These are phyloP conservation scores for Cicer yamashitae DNA, from an alignment of 306 rosid genomes.

Conservation along the genomic window DNA sequence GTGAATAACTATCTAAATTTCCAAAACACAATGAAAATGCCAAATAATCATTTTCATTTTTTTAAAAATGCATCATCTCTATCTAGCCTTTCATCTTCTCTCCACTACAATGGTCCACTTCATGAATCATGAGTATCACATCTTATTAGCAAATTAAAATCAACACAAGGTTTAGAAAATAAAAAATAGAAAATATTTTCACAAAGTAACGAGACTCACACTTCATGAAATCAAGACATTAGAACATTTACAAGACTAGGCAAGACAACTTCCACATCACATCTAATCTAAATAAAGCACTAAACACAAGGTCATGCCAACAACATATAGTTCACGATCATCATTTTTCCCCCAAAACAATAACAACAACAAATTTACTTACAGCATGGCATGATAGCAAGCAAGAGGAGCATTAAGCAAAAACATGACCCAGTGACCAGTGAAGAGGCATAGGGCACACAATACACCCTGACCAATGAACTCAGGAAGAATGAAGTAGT, in stretches of 20 bases:
- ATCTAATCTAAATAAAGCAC: slow-evolving; percentile 3
- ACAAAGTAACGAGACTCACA: not conserved
- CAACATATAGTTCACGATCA: not conserved
- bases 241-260: not conserved
- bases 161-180: too few relatives aligned
- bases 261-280: not conserved
- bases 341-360: not conserved
- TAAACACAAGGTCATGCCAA: not conserved
- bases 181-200: too few relatives aligned
- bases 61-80: too few relatives aligned
- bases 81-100: too few relatives aligned
- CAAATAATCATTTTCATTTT: too few relatives aligned
- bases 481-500: slow-evolving; percentile 72
- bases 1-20: too few relatives aligned
- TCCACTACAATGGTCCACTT: too few relatives aligned
- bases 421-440: slow-evolving; percentile 89
- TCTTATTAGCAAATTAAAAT: too few relatives aligned
- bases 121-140: too few relatives aligned
- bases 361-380: slow-evolving; percentile 39
- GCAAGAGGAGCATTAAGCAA: slow-evolving; percentile 72
- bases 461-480: slow-evolving; percentile 68
- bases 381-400: slow-evolving; percentile 64
- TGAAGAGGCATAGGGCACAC: slow-evolving; percentile 69
- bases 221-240: not conserved
- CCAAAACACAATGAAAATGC: too few relatives aligned